Base-by-base conservation (phyloP, 176 grass and related monocot species). In the Microstegium vimineum region DNA sequence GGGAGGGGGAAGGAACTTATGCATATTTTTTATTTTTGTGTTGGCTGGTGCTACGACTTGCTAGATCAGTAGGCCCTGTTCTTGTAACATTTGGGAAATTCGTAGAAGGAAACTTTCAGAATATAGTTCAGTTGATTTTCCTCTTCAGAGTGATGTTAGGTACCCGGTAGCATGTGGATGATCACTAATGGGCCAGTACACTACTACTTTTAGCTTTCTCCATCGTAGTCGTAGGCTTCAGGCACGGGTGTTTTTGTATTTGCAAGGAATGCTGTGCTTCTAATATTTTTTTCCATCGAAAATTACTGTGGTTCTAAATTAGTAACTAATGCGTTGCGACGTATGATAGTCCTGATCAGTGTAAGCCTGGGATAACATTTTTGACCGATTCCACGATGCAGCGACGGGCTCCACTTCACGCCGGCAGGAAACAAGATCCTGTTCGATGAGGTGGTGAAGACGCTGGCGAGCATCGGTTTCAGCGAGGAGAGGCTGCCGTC, bases 401-500 rank as follows among this genome's bases (percentile, higher is more conserved):
- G 94, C 30, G 94, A 97, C 28, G 90, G 92, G 4, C 86, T 97
- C 54, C 94, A 97, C 80, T 94, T 97, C 69, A 73, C 92, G n/a
- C 59, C 86, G 14, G 16, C 26, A 2, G 94, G 94, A 33, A 97
- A 97, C 76, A 91, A 86, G 45, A 80, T 94, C 64, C 73, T 94
- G 65, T 97, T 92, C 4, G 74, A 89, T 15, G 78, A 94, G 81
- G 80, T 94, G 76, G 37, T 86, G 77, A 79, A 91, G 74, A 86
- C 81, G 34, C 78, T 97, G 61, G 62, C 40, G 23, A 57, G 71
- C 42, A 34, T 90, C 15, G 90, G 90, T 62, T 62, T 97, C 45
- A 86, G 81, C 88, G 57, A 88, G 2, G 81, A 87, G 65, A 78
- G 14, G 20, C 81, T 97, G 10, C 86, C 71, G 6, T 56, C 34